These are phyloP conservation scores for Pleurotus giganteus DNA, from an alignment of 768 basidiomycete genomes.

Conservation along the genomic window DNA sequence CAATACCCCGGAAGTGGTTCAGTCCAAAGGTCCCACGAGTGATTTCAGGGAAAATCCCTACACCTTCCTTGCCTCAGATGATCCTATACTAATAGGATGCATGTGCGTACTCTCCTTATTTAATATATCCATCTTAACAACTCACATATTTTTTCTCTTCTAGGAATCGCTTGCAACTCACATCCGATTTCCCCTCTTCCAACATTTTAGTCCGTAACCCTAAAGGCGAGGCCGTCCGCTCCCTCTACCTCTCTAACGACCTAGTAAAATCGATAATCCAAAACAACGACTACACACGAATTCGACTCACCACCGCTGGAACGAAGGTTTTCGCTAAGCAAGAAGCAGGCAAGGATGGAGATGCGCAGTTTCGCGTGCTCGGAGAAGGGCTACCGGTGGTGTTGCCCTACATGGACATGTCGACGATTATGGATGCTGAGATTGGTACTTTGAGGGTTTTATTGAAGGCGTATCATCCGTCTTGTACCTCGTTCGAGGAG, in stretches of 20 bases:
- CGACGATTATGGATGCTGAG: slow-evolving; percentile 57
- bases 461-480: slow-evolving; percentile 77
- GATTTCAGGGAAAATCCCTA: slow-evolving; percentile 90
- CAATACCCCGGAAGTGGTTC: slow-evolving; percentile 3
- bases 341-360: slow-evolving; percentile 62
- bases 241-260: slow-evolving; percentile 86
- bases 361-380: slow-evolving; percentile 72
- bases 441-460: slow-evolving; percentile 60
- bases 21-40: slow-evolving; percentile 24
- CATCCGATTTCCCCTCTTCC: slow-evolving; percentile 63
- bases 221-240: slow-evolving; percentile 65
- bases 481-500: slow-evolving; percentile 60
- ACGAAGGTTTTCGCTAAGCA: slow-evolving; percentile 93
- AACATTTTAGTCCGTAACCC: slow-evolving; percentile 90
- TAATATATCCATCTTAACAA: neutral
- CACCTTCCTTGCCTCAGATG: slow-evolving; percentile 70
- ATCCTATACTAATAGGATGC: slow-evolving; percentile 70
- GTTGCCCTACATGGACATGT: slow-evolving; percentile 74
- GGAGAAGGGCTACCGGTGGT: slow-evolving; percentile 84
- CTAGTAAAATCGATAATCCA: slow-evolving; percentile 77
- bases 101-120: slow-evolving; percentile 48
- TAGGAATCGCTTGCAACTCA: slow-evolving; percentile 74
- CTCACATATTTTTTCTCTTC: neutral
- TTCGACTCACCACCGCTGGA: slow-evolving; percentile 90
- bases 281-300: slow-evolving; percentile 78